Evolutionary conservation across 768 basidiomycete species (phyloP).

Genomic region (Scleroderma bovista): DNA sequence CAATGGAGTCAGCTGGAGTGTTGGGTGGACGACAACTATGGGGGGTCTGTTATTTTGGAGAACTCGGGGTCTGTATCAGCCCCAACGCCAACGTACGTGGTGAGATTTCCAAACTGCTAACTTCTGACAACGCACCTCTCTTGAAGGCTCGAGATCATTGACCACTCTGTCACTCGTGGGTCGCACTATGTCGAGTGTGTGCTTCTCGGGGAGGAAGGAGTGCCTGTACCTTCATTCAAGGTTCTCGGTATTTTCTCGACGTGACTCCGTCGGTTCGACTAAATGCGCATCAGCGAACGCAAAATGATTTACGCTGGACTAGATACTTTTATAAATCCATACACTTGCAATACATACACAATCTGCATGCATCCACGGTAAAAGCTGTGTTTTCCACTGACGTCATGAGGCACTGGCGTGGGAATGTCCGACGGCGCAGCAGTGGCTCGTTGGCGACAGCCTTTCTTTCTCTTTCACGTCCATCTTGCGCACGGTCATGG

Average conservation of each 20-base stretch:
- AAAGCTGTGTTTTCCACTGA: too few species aligned
- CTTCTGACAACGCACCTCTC: background rate
- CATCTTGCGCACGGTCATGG: conserved; percentile 14
- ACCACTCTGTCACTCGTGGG: conserved; percentile 77
- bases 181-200: conserved; percentile 93
- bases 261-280: conserved; percentile 28
- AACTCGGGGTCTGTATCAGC: conserved; percentile 67
- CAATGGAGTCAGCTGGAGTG: conserved; percentile 71
- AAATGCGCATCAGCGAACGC: too few species aligned
- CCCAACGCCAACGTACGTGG: conserved; percentile 60
- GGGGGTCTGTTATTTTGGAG: conserved; percentile 68
- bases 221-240: conserved; percentile 76
- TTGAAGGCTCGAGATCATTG: conserved; percentile 75
- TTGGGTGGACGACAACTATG: conserved; percentile 97
- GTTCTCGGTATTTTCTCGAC: conserved; percentile 88
- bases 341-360: background rate
- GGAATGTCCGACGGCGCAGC: too few species aligned
- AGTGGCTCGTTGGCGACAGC: too few species aligned
- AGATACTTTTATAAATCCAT: background rate
- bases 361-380: too few species aligned
- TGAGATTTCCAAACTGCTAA: conserved; percentile 6
- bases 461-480: too few species aligned
- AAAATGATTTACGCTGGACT: background rate
- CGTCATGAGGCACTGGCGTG: too few species aligned
- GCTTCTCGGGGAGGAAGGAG: conserved; percentile 82